Conservation (phyloP, 2,329 filamentous ascomycete genomes). For the Fusarium sp. region DNA sequence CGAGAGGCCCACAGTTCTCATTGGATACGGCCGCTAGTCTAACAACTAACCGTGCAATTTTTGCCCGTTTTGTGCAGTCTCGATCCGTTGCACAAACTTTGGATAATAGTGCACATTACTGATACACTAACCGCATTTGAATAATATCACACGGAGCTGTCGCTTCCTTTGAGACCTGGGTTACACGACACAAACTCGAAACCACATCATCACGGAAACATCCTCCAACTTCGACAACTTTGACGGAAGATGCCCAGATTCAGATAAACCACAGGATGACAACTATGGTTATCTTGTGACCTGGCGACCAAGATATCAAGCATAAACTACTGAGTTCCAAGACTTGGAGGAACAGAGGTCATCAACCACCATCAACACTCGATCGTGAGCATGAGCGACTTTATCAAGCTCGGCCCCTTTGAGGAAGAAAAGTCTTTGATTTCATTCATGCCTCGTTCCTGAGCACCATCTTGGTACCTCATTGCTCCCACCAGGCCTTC, state of each 20-base stretch:
- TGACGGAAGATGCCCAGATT: not conserved
- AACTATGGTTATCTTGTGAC: not conserved
- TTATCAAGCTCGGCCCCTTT: not conserved
- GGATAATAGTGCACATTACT: conserved; percentile 1
- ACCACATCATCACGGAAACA: conserved; percentile 35
- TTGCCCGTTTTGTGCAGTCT: not conserved
- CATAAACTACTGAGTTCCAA: not conserved
- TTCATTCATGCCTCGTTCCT: conserved; percentile 34
- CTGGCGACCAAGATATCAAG: not conserved
- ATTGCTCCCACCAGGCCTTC: conserved; percentile 20
- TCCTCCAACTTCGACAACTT: conserved; percentile 3
- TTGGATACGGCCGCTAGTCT: not conserved
- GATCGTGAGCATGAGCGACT: not conserved
- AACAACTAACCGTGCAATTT: not conserved
- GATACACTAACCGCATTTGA: not conserved
- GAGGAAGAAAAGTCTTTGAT: conserved; percentile 15
- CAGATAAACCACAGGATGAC: conserved; percentile 8
- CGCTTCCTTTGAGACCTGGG: not conserved
- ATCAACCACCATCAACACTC: not conserved
- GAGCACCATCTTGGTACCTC: not conserved
- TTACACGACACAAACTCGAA: conserved; percentile 27
- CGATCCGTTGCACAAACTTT: not conserved
- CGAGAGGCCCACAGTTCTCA: not conserved
- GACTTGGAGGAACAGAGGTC: not conserved
- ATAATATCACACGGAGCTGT: not conserved